Conservation (phyloP, 2,329 filamentous ascomycete genomes). For the Microsporum ferrugineum region DNA sequence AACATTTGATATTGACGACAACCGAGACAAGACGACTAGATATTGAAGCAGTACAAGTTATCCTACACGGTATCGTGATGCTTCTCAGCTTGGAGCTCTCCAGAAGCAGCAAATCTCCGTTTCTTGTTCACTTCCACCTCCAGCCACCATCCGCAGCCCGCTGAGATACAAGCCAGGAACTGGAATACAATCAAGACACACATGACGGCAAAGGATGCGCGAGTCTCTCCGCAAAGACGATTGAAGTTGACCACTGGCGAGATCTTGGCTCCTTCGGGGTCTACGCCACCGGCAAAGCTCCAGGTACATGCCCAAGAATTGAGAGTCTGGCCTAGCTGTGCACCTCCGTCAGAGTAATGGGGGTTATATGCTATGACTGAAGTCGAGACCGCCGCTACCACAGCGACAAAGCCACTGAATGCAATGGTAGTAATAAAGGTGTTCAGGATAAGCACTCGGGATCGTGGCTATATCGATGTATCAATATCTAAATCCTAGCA, state of each 20-base stretch:
- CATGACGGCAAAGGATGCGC: slow-evolving; percentile 28
- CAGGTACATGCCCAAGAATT: slow-evolving; percentile 34
- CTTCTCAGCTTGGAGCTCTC: slow-evolving; percentile 3
- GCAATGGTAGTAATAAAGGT: slow-evolving; percentile 25
- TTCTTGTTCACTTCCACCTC: slow-evolving; percentile 18
- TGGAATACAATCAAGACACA: slow-evolving; percentile 24
- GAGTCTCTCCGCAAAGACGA: slow-evolving; percentile 28
- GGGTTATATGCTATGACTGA: slow-evolving; percentile 22
- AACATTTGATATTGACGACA: background rate
- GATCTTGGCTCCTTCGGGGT: slow-evolving; percentile 12
- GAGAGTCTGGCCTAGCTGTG: slow-evolving; percentile 27
- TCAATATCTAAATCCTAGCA: background rate
- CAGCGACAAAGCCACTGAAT: slow-evolving; percentile 26
- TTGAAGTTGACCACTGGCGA: slow-evolving; percentile 27
- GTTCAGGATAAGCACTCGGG: slow-evolving; percentile 27
- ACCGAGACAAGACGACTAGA: background rate
- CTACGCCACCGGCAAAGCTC: slow-evolving; percentile 17
- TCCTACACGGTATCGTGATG: background rate
- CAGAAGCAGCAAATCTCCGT: background rate
- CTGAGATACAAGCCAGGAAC: background rate
- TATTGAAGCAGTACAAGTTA: background rate
- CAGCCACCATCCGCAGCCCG: slow-evolving; percentile 12
- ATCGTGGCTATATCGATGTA: slow-evolving; percentile 21
- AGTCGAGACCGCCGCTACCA: slow-evolving; percentile 25
- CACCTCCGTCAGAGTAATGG: slow-evolving; percentile 19